Evolutionary conservation across 2,329 filamentous ascomycete species (phyloP).

Genomic region (Lojkania enalia): DNA sequence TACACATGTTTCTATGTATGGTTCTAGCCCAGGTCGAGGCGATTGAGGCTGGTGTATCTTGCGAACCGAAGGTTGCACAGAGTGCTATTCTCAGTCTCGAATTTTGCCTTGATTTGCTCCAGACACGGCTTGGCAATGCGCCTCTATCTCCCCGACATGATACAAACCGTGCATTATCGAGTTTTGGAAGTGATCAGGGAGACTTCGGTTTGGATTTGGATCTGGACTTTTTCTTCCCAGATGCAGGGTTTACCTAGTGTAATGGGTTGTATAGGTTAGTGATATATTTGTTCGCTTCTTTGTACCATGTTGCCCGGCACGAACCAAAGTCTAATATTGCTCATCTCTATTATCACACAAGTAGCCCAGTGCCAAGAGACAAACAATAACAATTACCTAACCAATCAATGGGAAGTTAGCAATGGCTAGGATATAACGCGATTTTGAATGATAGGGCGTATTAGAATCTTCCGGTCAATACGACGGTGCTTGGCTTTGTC

Average conservation of each 20-base stretch:
- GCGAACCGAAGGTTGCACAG: constrained; percentile 12
- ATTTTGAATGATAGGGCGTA: too few relatives aligned
- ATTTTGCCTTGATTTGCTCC: neutral
- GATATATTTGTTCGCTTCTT: too few relatives aligned
- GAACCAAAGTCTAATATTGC: too few relatives aligned
- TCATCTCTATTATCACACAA: too few relatives aligned
- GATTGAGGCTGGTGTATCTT: constrained; percentile 4
- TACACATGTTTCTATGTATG: neutral
- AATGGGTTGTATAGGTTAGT: too few relatives aligned
- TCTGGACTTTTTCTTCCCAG: constrained; percentile 15
- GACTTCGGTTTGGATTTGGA: constrained; percentile 7
- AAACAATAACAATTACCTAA: too few relatives aligned
- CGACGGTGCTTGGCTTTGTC: too few relatives aligned
- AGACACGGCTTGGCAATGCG: neutral
- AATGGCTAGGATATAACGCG: too few relatives aligned
- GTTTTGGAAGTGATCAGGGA: neutral
- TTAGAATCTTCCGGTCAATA: too few relatives aligned
- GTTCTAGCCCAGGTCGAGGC: constrained; percentile 4
- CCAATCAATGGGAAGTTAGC: too few relatives aligned
- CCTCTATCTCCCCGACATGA: neutral
- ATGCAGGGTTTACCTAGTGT: neutral
- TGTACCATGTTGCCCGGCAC: too few relatives aligned
- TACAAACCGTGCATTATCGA: neutral
- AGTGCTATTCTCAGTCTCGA: neutral
- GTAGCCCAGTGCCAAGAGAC: too few relatives aligned